Evolutionary conservation across 2,329 filamentous ascomycete species (phyloP).

Genomic region (Epichloe bromicola): DNA sequence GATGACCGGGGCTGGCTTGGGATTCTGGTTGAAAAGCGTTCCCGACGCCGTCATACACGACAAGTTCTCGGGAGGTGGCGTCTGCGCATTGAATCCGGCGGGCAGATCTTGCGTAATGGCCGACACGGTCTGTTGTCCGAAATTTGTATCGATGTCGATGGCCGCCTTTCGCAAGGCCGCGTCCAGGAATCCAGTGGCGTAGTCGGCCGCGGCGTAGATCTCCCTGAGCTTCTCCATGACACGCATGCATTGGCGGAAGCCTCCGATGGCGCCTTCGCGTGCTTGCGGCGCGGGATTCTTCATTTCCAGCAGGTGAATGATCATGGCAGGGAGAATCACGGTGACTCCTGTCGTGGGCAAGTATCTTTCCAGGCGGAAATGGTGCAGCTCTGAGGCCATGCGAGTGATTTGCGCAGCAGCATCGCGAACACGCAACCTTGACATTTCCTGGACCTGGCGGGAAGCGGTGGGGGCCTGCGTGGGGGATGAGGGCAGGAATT

Average conservation of each 20-base stretch:
- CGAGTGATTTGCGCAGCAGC: constrained; percentile 76
- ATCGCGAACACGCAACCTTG: constrained; percentile 68
- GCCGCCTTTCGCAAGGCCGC: constrained; percentile 79
- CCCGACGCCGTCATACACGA: constrained; percentile 30
- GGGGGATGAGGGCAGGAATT: constrained; percentile 68
- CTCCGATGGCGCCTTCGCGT: constrained; percentile 59
- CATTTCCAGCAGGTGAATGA: constrained; percentile 86
- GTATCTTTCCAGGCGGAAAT: constrained; percentile 59
- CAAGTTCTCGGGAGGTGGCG: constrained; percentile 40
- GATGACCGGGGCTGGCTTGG: constrained; percentile 8
- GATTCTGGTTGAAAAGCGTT: constrained; percentile 23
- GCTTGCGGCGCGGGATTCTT: constrained; percentile 65
- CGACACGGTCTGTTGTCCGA: constrained; percentile 18
- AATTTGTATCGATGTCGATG: constrained; percentile 47
- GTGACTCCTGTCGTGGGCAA: constrained; percentile 85
- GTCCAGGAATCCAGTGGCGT: constrained; percentile 88
- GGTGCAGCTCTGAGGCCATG: constrained; percentile 66
- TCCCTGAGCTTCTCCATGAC: constrained; percentile 80
- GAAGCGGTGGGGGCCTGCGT: constrained; percentile 37
- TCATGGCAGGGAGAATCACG: constrained; percentile 81
- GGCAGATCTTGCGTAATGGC: constrained; percentile 23
- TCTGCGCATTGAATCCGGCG: constrained; percentile 28
- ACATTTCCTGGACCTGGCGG: constrained; percentile 67
- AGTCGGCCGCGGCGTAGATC: constrained; percentile 88
- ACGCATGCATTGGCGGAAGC: constrained; percentile 85